phyloP scores from a whole-genome alignment of 177 flowering plant genomes.

The Vitis hybrid region DNA sequence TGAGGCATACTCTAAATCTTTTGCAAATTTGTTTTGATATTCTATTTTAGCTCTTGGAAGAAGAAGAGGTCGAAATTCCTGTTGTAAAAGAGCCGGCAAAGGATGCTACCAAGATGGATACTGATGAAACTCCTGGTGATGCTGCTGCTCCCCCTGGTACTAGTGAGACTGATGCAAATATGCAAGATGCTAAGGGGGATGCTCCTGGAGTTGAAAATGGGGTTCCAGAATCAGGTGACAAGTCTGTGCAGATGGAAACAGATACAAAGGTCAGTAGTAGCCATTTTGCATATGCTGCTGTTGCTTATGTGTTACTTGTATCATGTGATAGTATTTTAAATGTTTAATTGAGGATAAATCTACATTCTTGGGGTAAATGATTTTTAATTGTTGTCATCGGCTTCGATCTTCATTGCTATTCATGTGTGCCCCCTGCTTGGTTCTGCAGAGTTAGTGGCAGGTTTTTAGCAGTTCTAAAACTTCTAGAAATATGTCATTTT shows the following conservation, averaged over 20 bases:
- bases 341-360: too few relatives aligned
- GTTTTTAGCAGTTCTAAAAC: too few relatives aligned
- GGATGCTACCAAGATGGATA: constrained; percentile 72
- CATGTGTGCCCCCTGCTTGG: too few relatives aligned
- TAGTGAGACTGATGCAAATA: constrained; percentile 61
- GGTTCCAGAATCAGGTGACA: constrained; percentile 63
- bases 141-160: constrained; percentile 38
- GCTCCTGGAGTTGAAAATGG: constrained; percentile 67
- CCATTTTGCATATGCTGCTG: too few relatives aligned
- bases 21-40: neutral
- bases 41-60: constrained; percentile 70
- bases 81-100: constrained; percentile 62
- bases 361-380: too few relatives aligned
- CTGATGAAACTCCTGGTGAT: constrained; percentile 57
- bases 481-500: too few relatives aligned
- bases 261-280: constrained; percentile 63
- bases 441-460: too few relatives aligned
- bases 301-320: too few relatives aligned
- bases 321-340: too few relatives aligned
- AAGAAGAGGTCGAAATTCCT: constrained; percentile 81
- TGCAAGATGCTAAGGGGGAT: constrained; percentile 73
- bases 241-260: constrained; percentile 81
- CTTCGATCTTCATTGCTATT: too few relatives aligned
- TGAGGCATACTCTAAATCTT: neutral
- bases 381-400: too few relatives aligned